phyloP scores from a whole-genome alignment of 768 basidiomycete species.

The Tephrocybe sp. region DNA sequence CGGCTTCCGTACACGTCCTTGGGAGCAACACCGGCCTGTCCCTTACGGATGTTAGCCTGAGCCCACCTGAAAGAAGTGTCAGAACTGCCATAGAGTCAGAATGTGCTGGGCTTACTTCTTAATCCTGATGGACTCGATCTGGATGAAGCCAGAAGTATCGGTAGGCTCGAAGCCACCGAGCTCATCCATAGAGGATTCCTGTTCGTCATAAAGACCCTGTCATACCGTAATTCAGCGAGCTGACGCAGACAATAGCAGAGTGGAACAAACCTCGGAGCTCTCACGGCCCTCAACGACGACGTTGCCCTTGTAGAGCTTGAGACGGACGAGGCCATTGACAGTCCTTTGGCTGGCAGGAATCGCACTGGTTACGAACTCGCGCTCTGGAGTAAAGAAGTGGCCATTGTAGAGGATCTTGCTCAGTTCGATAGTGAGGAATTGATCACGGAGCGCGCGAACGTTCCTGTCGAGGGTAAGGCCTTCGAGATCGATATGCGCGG shows the following conservation, averaged over 20 bases:
- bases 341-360: conserved; percentile 95
- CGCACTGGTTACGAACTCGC: conserved; percentile 89
- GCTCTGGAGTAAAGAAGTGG: conserved; percentile 99
- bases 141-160: conserved; percentile 94
- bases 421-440: conserved; percentile 90
- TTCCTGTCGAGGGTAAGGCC: conserved; percentile 98
- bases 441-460: conserved; percentile 91
- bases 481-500: conserved; percentile 94
- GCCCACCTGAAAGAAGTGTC: conserved; percentile 62
- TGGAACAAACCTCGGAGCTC: conserved; percentile 72
- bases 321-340: conserved; percentile 88
- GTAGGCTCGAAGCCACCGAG: conserved; percentile 97
- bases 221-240: background rate
- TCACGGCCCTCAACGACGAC: conserved; percentile 90
- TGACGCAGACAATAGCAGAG: background rate
- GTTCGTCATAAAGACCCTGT: conserved; percentile 92
- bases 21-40: conserved; percentile 74
- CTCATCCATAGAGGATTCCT: conserved; percentile 97
- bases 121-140: conserved; percentile 96
- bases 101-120: conserved; percentile 70
- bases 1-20: conserved; percentile 80
- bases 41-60: conserved; percentile 82
- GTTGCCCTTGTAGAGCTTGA: conserved; percentile 97
- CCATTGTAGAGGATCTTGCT: conserved; percentile 96
- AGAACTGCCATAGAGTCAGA: conserved; percentile 1